Evolutionary conservation across 345 rosid species (phyloP), one percentile per base, ranked within the genome.

Genomic region (Eucalyptus virginea): DNA sequence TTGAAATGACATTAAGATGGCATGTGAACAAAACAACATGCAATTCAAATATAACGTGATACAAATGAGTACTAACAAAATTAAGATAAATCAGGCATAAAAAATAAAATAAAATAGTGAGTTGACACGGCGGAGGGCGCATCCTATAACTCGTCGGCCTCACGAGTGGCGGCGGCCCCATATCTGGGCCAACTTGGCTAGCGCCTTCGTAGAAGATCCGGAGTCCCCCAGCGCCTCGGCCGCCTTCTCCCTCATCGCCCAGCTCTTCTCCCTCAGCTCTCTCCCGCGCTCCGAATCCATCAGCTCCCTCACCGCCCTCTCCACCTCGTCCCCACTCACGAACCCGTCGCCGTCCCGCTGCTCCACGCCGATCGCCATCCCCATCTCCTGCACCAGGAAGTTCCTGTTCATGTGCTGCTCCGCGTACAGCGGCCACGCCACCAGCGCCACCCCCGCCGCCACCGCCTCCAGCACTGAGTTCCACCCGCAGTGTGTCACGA

Each of bases 401-500:
- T 58, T 80, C 85, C 49, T 32, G 87, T 87, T 90, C 72, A 87
- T 10, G 83, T 34, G 89, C 88, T 91, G 91, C 85, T 91, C 89
- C 2, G 87, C 87, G 11, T 77, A 89, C n/a, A 88, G 77, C 3
- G 91, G 91, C 90, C 90, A 86, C 52, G 89, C 90, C 32, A 87
- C 21, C 90, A 90, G 87, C 21, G 91, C 91, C 87, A 91, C 87
- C 24, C 88, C 86, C 2, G 88, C 91, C 51, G 47, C 58, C 42
- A 91, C 49, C 13, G 87, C 91, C 69, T 91, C 91, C 30, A 88
- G 49, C 30, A 42, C 40, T 51, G 90, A 91, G 88, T 88, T 91
- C 90, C 92, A 91, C 83, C 91, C 88, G 87, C 89, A 88, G 87
- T 88, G 92, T 48, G 89, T 91, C 89, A 91, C 90, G 88, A 91